Percentiles rank a stretch among this genome's conserved stretches.
phyloP scores from a whole-genome alignment of 345 rosid genomes.

The Euphorbia pulcherrima region DNA sequence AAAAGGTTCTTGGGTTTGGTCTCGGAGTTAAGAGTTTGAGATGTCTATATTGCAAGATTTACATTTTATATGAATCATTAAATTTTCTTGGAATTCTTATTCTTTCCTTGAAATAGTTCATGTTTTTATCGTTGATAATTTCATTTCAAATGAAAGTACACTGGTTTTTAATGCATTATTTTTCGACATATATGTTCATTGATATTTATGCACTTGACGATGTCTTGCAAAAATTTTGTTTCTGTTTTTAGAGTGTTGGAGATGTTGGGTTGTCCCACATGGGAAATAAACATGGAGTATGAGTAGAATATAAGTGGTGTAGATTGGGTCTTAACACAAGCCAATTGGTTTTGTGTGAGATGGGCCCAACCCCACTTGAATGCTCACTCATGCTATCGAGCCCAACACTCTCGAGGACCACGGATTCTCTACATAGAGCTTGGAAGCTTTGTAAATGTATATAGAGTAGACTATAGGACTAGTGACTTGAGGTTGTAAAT shows the following conservation, averaged over 20 bases:
- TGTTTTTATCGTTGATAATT: not conserved
- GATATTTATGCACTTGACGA: not conserved
- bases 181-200: not conserved
- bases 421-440: too few relatives aligned
- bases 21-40: constrained; percentile 1
- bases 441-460: not conserved
- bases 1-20: too few relatives aligned
- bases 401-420: too few relatives aligned
- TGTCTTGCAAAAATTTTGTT: not conserved
- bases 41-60: not conserved
- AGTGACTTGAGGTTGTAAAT: not conserved
- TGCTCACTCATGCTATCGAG: too few relatives aligned
- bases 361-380: too few relatives aligned
- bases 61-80: not conserved
- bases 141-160: not conserved
- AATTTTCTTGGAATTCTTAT: not conserved
- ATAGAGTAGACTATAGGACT: too few relatives aligned
- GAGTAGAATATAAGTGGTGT: too few relatives aligned
- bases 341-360: too few relatives aligned
- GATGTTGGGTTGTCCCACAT: too few relatives aligned
- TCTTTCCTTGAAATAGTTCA: not conserved
- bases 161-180: not conserved
- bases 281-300: too few relatives aligned
- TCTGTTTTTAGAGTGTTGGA: not conserved
- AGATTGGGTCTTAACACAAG: too few relatives aligned